Conservation (phyloP, 2,329 filamentous ascomycete species). For the Acarospora socialis region DNA sequence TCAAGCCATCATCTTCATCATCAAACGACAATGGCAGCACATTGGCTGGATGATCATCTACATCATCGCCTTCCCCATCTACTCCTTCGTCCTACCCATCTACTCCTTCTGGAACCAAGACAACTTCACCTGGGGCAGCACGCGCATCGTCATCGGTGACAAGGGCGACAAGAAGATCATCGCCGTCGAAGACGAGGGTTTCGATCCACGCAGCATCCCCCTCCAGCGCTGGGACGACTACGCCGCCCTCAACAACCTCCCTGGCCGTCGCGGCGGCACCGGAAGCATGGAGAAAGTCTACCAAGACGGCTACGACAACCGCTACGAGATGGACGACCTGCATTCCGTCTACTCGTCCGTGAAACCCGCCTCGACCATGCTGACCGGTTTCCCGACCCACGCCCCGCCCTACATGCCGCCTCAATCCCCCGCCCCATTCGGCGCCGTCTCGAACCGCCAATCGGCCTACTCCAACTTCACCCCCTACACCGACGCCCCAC, state of each 20-base stretch:
- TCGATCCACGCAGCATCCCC: slow-evolving; percentile 84
- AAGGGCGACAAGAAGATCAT: slow-evolving; percentile 84
- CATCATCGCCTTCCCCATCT: slow-evolving; percentile 85
- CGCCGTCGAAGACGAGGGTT: slow-evolving; percentile 67
- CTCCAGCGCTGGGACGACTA: slow-evolving; percentile 98
- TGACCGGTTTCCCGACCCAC: slow-evolving; percentile 65
- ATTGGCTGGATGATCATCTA: slow-evolving; percentile 99
- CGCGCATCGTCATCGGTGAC: slow-evolving; percentile 90
- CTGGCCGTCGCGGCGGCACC: slow-evolving; percentile 67
- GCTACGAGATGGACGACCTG: slow-evolving; percentile 97
- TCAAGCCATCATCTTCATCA: slow-evolving; percentile 87
- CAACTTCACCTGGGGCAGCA: slow-evolving; percentile 98
- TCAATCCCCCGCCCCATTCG: slow-evolving; percentile 61
- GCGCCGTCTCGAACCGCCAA: slow-evolving; percentile 48
- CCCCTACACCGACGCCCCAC: slow-evolving; percentile 49
- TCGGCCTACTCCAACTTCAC: slow-evolving; percentile 54
- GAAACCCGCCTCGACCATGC: slow-evolving; percentile 69
- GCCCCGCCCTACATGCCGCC: slow-evolving; percentile 58
- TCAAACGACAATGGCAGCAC: slow-evolving; percentile 96
- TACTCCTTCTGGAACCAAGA: slow-evolving; percentile 99
- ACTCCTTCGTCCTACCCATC: slow-evolving; percentile 76
- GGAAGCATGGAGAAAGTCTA: slow-evolving; percentile 47
- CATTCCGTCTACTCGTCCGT: slow-evolving; percentile 91
- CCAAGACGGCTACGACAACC: slow-evolving; percentile 53
- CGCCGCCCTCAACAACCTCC: slow-evolving; percentile 69